Evolutionary conservation across 2,329 filamentous ascomycete species (phyloP).

Genomic region (Sporothrix brunneoviolacea): DNA sequence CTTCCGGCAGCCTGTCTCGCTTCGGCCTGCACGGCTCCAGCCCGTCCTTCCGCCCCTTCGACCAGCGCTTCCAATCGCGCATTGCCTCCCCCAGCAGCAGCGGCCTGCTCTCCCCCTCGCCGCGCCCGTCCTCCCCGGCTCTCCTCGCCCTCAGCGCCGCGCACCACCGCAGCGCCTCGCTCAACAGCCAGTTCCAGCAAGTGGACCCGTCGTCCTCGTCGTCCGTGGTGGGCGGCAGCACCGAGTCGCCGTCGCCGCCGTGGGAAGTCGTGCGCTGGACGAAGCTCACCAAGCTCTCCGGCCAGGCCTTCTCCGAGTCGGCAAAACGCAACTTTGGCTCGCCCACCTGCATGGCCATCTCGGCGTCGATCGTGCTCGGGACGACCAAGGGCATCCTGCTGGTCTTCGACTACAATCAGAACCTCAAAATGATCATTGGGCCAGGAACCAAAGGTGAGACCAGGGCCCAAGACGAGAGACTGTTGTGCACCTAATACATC

Average conservation of each 20-base stretch:
- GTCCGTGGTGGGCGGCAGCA: not conserved
- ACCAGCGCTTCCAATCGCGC: slow-evolving; percentile 86
- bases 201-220: not conserved
- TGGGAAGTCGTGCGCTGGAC: slow-evolving; percentile 99
- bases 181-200: slow-evolving; percentile 47
- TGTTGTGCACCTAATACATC: not conserved
- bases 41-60: slow-evolving; percentile 85
- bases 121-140: slow-evolving; percentile 69
- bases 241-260: slow-evolving; percentile 57
- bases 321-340: slow-evolving; percentile 88
- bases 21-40: slow-evolving; percentile 62
- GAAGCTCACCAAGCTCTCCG: slow-evolving; percentile 79
- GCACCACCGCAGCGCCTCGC: slow-evolving; percentile 75
- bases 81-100: slow-evolving; percentile 52
- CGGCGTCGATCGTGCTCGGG: slow-evolving; percentile 80
- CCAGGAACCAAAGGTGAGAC: slow-evolving; percentile 79
- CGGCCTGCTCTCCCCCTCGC: slow-evolving; percentile 52
- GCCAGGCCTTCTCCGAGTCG: slow-evolving; percentile 84
- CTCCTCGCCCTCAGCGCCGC: slow-evolving; percentile 38
- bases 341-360: slow-evolving; percentile 83
- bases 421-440: slow-evolving; percentile 86
- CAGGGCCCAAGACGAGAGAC: not conserved
- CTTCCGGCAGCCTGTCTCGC: slow-evolving; percentile 43
- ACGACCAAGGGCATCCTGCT: slow-evolving; percentile 92
- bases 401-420: slow-evolving; percentile 96